Evolutionary conservation across 177 flowering plant genomes (phyloP).

Genomic region (Vitis hybrid): DNA sequence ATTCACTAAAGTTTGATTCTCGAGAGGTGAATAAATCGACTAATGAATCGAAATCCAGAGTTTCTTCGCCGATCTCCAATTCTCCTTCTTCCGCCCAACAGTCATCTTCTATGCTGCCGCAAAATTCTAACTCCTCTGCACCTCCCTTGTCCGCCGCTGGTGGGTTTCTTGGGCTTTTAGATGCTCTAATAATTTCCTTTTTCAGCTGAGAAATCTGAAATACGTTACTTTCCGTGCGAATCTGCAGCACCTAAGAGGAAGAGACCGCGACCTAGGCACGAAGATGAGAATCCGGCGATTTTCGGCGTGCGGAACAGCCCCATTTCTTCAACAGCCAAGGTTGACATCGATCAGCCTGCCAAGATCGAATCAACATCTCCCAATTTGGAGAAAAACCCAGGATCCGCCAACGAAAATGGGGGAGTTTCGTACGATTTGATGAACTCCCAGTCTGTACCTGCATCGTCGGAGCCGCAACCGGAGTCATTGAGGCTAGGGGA

Average conservation of each 20-base stretch:
- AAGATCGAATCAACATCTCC: conserved; percentile 33
- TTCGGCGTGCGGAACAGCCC: conserved; percentile 33
- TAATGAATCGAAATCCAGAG: conserved; percentile 58
- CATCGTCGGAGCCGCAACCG: conserved; percentile 21
- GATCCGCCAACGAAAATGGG: conserved; percentile 45
- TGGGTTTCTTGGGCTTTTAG: conserved; percentile 24
- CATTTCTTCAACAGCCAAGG: conserved; percentile 26
- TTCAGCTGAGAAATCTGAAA: too few relatives aligned
- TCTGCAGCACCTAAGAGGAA: conserved; percentile 91
- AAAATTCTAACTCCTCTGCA: conserved; percentile 40
- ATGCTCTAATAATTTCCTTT: background rate
- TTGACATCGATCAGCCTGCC: conserved; percentile 28
- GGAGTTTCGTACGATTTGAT: conserved; percentile 30
- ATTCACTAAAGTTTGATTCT: conserved; percentile 36
- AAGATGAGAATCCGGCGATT: conserved; percentile 50
- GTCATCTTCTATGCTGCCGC: conserved; percentile 25
- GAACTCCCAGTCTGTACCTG: conserved; percentile 18
- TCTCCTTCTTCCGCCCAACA: conserved; percentile 37
- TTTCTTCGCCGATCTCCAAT: conserved; percentile 66
- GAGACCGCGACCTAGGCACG: conserved; percentile 65
- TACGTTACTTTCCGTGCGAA: background rate
- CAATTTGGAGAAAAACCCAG: conserved; percentile 26
- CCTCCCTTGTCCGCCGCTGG: conserved; percentile 48
- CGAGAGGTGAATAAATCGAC: conserved; percentile 47
- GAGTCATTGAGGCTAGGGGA: conserved; percentile 44